Evolutionary conservation across 2,329 filamentous ascomycete species (phyloP), one percentile per base, ranked within the genome.

Genomic region (Colletotrichum abscissum): DNA sequence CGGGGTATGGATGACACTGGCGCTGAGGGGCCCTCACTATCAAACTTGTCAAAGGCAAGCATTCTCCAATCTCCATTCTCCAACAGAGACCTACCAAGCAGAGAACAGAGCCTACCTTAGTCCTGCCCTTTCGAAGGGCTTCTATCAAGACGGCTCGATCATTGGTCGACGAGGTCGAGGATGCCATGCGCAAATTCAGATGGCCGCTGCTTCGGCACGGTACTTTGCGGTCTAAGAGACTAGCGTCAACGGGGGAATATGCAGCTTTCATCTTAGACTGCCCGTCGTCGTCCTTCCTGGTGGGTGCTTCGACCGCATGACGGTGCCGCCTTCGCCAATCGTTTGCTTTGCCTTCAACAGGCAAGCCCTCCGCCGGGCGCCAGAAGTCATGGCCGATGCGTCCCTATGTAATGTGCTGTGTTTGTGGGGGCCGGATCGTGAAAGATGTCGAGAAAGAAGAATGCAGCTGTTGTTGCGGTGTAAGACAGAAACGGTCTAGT

Each of bases 141-240:
- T 49, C 7, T 19, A 8, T 49, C 16, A n/a, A 22, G 19, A 9
- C 19, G 19, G 46, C 56, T 55, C 70, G 70, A 66, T 70, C 52
- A 70, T 62, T 73, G 70, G 70, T 42, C 22, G 67, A 33, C 33
- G 9, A n/a, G 33, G 28, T 12, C 59, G 52, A 60, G 55, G 28
- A 54, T 69, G 69, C 52, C 69, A 72, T 72, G 69, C 69, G 64
- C 35, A 38, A 35, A 54, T 64, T 49, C 42, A 49, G 19, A 49
- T 49, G 42, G 42, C 19, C 42, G 49, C 12, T 30, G 54, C 30
- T 56, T 56, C 62, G 63, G 63, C 63, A 56, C 67, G 33, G 56
- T 55, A 46, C 30, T 60, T 26, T 46, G 56, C 30, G 28, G 28
- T 42, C 59, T 63, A 55, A 24, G 33, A 33, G 30, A 26, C 30